Percentiles rank a stretch among this genome's conserved stretches.
phyloP scores from a whole-genome alignment of 345 rosid species.

The Boechera stricta region DNA sequence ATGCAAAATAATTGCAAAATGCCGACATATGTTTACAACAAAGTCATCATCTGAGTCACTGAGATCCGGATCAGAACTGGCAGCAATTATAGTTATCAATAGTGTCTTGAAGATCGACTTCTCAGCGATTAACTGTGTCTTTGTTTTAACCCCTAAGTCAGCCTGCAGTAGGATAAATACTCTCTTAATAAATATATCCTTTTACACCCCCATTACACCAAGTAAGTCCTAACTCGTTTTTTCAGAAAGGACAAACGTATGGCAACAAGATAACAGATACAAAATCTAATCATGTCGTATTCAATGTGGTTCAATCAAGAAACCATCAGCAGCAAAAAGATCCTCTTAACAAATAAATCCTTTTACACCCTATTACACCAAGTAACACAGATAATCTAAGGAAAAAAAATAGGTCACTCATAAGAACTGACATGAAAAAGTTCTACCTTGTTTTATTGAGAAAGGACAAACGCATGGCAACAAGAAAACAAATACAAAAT shows the following conservation, averaged over 20 bases:
- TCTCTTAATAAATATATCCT: constrained; percentile 12
- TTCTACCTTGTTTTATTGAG: constrained; percentile 4
- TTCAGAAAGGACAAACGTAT: constrained; percentile 20
- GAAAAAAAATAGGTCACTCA: constrained; percentile 22
- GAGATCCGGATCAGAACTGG: constrained; percentile 83
- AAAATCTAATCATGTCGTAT: background rate
- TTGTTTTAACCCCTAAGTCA: constrained; percentile 94
- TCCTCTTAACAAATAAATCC: constrained; percentile 17
- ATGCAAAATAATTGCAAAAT: constrained; percentile 92
- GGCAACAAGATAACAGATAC: constrained; percentile 15
- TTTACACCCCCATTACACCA: constrained; percentile 11
- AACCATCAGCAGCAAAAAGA: constrained; percentile 33
- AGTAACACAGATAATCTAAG: background rate
- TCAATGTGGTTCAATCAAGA: constrained; percentile 10
- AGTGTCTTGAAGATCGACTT: constrained; percentile 94
- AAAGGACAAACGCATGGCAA: constrained; percentile 31
- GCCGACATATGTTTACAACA: constrained; percentile 78
- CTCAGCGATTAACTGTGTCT: constrained; percentile 97
- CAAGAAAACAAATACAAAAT: constrained; percentile 11
- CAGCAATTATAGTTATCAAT: constrained; percentile 78
- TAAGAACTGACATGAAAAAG: constrained; percentile 15
- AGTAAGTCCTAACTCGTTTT: constrained; percentile 24
- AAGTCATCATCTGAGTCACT: constrained; percentile 77
- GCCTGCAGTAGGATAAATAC: constrained; percentile 60
- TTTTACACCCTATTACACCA: constrained; percentile 17